Evolutionary conservation across 169 alveolate species (phyloP).

Genomic region (Plasmodium berghei): DNA sequence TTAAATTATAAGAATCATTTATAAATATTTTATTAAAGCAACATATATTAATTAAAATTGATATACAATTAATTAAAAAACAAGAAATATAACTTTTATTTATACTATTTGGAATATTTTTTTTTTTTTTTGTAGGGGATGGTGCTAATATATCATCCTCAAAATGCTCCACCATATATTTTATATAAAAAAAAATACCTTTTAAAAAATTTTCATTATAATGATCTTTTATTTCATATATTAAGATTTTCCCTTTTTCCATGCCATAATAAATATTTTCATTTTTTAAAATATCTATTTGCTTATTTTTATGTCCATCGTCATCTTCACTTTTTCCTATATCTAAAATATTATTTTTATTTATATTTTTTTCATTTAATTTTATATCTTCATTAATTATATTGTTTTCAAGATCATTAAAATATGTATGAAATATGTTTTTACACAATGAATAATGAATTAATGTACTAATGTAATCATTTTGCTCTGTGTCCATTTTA

Average conservation of each 20-base stretch:
- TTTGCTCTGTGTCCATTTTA: constrained; percentile 3
- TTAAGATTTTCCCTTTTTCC: constrained; percentile 2
- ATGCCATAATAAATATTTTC: constrained; percentile 6
- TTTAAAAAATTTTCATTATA: constrained; percentile 33
- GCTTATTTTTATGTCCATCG: not conserved
- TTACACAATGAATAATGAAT: constrained; percentile 24
- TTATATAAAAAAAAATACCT: constrained; percentile 35
- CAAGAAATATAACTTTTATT: constrained; percentile 35
- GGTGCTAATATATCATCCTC: not conserved
- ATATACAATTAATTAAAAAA: constrained; percentile 27
- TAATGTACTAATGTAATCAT: constrained; percentile 15
- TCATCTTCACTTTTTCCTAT: not conserved
- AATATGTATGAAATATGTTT: constrained; percentile 11
- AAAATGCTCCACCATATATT: constrained; percentile 21
- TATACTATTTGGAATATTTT: not conserved
- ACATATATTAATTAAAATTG: constrained; percentile 25
- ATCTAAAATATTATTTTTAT: not conserved
- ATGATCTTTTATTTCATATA: constrained; percentile 9
- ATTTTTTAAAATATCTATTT: constrained; percentile 11
- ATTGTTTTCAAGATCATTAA: constrained; percentile 3
- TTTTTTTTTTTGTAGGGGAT: not conserved
- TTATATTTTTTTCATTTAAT: constrained; percentile 1
- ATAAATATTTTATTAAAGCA: constrained; percentile 12
- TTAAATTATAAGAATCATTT: constrained; percentile 14
- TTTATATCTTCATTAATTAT: constrained; percentile 15